Conservation (phyloP, 2,329 filamentous ascomycete species). For the Phialemoniopsis sp. region DNA sequence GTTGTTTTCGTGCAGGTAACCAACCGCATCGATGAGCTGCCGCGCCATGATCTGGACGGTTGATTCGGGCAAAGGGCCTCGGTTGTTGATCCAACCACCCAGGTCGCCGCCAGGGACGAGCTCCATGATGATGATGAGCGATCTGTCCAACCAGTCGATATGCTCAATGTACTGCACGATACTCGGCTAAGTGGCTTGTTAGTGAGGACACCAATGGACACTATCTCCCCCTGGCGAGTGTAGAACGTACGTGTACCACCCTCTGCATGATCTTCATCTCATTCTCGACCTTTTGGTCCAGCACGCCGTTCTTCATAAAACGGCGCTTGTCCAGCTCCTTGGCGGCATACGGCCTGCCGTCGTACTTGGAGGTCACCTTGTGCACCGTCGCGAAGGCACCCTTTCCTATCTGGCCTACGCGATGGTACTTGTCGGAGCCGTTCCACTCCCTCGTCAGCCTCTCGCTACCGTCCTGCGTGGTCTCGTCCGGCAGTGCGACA, state of each 20-base stretch:
- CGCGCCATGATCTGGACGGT: conserved; percentile 67
- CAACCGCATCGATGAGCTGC: conserved; percentile 77
- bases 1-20: conserved; percentile 79
- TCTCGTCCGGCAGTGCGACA: conserved; percentile 2
- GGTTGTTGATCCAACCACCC: conserved; percentile 62
- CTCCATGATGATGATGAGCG: conserved; percentile 98
- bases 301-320: conserved; percentile 86
- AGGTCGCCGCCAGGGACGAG: conserved; percentile 81
- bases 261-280: conserved; percentile 95
- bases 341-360: conserved; percentile 80
- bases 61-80: conserved; percentile 61
- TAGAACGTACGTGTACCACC: conserved; percentile 68
- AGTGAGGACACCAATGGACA: no score
- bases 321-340: conserved; percentile 93
- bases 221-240: no score
- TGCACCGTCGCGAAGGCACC: conserved; percentile 95
- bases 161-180: conserved; percentile 91
- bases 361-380: conserved; percentile 79
- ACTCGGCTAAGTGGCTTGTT: conserved; percentile 70
- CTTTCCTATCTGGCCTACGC: conserved; percentile 77
- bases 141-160: conserved; percentile 72
- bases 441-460: conserved; percentile 64
- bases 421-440: conserved; percentile 81
- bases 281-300: conserved; percentile 91
- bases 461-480: conserved; percentile 23